A percentile compares a stretch with the other conserved stretches of the same genome.
Conservation (phyloP, 331 rosid genomes). For the Rhamnella rubrinervis region DNA sequence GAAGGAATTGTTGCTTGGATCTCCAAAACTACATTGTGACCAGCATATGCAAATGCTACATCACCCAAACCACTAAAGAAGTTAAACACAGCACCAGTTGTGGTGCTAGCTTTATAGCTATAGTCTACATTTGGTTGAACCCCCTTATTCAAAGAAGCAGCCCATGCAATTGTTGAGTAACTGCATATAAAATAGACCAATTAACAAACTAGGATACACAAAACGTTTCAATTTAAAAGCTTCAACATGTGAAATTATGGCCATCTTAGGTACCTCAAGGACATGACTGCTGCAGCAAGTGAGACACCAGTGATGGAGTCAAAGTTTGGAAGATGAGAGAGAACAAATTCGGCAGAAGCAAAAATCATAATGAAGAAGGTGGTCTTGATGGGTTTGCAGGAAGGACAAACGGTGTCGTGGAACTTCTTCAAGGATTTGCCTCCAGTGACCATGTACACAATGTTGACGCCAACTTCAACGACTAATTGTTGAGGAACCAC, state of each 20-base stretch:
- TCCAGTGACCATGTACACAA: constrained; percentile 60
- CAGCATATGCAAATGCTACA: constrained; percentile 56
- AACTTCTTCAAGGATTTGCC: constrained; percentile 48
- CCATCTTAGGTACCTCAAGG: constrained; percentile 37
- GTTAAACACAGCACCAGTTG: constrained; percentile 8
- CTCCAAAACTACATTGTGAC: constrained; percentile 57
- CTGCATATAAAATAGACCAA: constrained; percentile 23
- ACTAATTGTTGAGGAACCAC: constrained; percentile 54
- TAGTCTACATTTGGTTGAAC: constrained; percentile 40
- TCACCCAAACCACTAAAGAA: constrained; percentile 51
- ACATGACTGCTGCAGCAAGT: constrained; percentile 69
- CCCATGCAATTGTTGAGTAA: constrained; percentile 82
- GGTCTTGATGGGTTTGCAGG: constrained; percentile 32
- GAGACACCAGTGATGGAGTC: constrained; percentile 67
- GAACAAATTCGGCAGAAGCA: constrained; percentile 46
- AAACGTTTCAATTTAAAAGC: too few relatives aligned
- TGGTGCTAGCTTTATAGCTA: constrained; percentile 11
- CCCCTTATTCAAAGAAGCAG: constrained; percentile 44
- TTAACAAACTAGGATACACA: too few relatives aligned
- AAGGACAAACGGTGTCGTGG: constrained; percentile 42
- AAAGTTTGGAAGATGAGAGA: constrained; percentile 72
- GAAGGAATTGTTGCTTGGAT: constrained; percentile 64
- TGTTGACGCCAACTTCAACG: constrained; percentile 45
- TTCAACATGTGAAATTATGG: too few relatives aligned
- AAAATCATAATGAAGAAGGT: constrained; percentile 58